Percentiles rank a stretch among this genome's conserved stretches.
These are phyloP conservation scores for Penstemon barbatus DNA, from an alignment of 257 asterid genomes.

Conservation along the genomic window DNA sequence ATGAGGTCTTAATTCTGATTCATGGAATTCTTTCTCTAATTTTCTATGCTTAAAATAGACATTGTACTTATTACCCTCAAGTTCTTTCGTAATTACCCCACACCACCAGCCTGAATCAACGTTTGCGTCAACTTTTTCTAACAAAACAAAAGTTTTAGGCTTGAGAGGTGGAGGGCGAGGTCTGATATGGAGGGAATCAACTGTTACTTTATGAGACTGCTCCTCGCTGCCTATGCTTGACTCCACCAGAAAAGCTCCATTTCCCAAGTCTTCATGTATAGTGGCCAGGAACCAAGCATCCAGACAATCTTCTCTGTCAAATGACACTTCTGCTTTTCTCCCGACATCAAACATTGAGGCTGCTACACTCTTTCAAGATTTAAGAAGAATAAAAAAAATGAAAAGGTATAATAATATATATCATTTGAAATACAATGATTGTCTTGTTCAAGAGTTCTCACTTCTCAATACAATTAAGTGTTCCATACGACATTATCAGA, in stretches of 20 bases:
- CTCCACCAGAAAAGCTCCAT: constrained; percentile 51
- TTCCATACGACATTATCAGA: no score
- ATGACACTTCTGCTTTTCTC: constrained; percentile 64
- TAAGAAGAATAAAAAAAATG: constrained; percentile 25
- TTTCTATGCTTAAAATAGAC: constrained; percentile 51
- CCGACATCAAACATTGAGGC: constrained; percentile 63
- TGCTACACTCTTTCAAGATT: constrained; percentile 48
- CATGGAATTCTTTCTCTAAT: constrained; percentile 38
- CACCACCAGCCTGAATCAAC: constrained; percentile 63
- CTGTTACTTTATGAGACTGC: constrained; percentile 25
- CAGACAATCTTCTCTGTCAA: constrained; percentile 41
- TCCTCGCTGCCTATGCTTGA: constrained; percentile 25
- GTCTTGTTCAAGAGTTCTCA: neutral
- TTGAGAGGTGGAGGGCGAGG: constrained; percentile 74
- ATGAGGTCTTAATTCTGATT: constrained; percentile 64
- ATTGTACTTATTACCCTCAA: constrained; percentile 45
- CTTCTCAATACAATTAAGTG: no score
- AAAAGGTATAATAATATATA: constrained; percentile 18
- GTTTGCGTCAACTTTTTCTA: constrained; percentile 73
- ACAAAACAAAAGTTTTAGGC: constrained; percentile 42
- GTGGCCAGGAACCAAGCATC: constrained; percentile 69
- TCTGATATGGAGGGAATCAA: constrained; percentile 56
- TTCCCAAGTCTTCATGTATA: constrained; percentile 37
- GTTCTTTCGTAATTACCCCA: constrained; percentile 57
- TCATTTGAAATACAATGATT: neutral